Base-by-base conservation (phyloP, 257 asterid species). In the Marsdenia floribunda region DNA sequence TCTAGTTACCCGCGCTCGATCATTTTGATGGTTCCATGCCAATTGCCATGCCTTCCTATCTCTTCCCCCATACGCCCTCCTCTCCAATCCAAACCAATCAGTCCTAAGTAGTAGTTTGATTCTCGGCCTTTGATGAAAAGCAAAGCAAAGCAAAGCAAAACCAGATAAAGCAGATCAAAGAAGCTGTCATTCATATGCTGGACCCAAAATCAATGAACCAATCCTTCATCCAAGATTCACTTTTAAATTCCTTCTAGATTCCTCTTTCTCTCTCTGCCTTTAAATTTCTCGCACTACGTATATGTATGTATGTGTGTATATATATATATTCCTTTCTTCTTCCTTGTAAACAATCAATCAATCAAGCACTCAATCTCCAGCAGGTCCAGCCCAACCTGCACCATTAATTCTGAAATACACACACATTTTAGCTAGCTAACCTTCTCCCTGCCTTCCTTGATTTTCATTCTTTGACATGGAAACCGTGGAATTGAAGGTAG, bases 401-500 rank as follows among this genome's bases (percentile, higher is more conserved):
- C 16, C 22, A 47, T 33, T 64, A 40, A 68, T 35, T 68, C n/a
- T 42, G 47, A 42, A 42, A 42, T 11, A 42, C 47, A 44, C 49
- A 44, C 13, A 44, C 10, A 6, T 38, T 44, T 44, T 44, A 44
- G 12, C 49, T 8, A 29, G 33, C 49, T 8, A 29, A 33, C 37
- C 82, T 37, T 54, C 16, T n/a, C 47, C 47, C 47, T 8, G 8
- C 47, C 47, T 8, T 42, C 47, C 47, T 4, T 4, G 47, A 12
- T 53, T 37, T 64, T 47, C 81, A 55, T 12, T 35, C 14, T 38
- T 24, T 59, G 21, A 2, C 3, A 63, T 63, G 84, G 86, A 86
- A 88, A 78, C 82, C 10, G 82, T 79, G 21, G 90, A 86, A 67
- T 53, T 86, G 68, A 84, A 84, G 85, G 90, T 86, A 57, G 90